A percentile compares a stretch with the other conserved stretches of the same genome.
Evolutionary conservation across 2,329 filamentous ascomycete species (phyloP).

Genomic region (Scolecobasidium constrictum): DNA sequence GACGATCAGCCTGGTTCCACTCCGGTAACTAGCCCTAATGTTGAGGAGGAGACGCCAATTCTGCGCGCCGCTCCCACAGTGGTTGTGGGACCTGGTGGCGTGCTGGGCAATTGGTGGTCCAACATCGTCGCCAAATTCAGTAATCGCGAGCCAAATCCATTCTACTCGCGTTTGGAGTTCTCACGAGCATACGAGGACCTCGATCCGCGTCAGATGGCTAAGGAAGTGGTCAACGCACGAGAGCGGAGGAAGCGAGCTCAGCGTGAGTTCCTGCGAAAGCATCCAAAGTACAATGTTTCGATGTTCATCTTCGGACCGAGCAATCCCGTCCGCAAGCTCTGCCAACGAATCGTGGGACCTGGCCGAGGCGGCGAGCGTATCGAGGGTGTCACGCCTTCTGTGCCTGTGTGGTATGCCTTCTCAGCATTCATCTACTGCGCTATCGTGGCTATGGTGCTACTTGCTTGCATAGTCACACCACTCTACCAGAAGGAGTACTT

Average conservation of each 20-base stretch:
- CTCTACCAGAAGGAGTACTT: constrained; percentile 89
- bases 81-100: constrained; percentile 43
- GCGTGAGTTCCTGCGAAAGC: constrained; percentile 74
- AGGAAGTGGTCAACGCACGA: constrained; percentile 75
- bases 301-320: constrained; percentile 74
- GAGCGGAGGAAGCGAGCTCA: constrained; percentile 79
- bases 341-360: constrained; percentile 83
- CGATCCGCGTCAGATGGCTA: constrained; percentile 79
- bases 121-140: constrained; percentile 46
- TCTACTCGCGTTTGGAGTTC: constrained; percentile 74
- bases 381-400: constrained; percentile 82
- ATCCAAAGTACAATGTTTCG: constrained; percentile 88
- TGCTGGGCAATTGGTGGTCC: constrained; percentile 51
- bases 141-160: constrained; percentile 78
- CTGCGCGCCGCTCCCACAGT: constrained; percentile 27
- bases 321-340: constrained; percentile 69
- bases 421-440: constrained; percentile 88
- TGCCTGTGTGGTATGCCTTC: constrained; percentile 82
- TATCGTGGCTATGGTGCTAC: constrained; percentile 94
- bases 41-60: constrained; percentile 13
- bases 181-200: constrained; percentile 63
- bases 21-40: background rate
- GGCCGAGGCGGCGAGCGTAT: constrained; percentile 78
- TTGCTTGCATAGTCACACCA: constrained; percentile 89
- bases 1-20: constrained; percentile 41